Evolutionary conservation across 2,329 filamentous ascomycete genomes (phyloP).

Genomic region (Lizonia empirigonia): DNA sequence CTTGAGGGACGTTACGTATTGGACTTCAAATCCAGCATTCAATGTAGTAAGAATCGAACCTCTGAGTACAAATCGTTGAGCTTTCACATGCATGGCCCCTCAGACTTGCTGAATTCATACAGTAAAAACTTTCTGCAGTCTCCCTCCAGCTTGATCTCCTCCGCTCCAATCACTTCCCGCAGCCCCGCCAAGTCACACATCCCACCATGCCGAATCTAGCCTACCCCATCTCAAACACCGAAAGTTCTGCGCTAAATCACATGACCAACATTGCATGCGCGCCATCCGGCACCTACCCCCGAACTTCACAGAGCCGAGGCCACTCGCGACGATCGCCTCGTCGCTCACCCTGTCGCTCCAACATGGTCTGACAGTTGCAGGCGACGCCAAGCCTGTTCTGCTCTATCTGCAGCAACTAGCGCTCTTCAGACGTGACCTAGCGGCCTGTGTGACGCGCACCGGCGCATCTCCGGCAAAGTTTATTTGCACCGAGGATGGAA

Average conservation of each 20-base stretch:
- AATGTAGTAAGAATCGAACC: neutral
- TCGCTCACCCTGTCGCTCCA: constrained; percentile 3
- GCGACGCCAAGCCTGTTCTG: constrained; percentile 4
- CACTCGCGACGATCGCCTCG: constrained; percentile 9
- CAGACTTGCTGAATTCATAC: neutral
- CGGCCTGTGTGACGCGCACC: constrained; percentile 12
- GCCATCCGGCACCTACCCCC: constrained; percentile 13
- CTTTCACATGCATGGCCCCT: neutral
- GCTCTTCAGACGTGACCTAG: constrained; percentile 1
- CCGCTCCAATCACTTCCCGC: constrained; percentile 7
- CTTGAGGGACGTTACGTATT: neutral
- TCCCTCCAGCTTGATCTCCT: constrained; percentile 14
- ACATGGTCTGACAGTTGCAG: constrained; percentile 15
- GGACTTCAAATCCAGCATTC: neutral
- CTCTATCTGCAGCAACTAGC: neutral
- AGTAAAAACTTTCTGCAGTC: constrained; percentile 7
- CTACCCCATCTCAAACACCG: neutral
- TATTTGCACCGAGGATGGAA: constrained; percentile 17
- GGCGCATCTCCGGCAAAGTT: constrained; percentile 10
- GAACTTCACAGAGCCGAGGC: neutral
- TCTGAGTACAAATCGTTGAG: neutral
- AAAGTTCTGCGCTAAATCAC: constrained; percentile 13
- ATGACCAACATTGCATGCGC: constrained; percentile 13
- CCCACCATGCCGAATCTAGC: neutral
- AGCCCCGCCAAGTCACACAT: constrained; percentile 7